Evolutionary conservation across 495 filamentous ascomycete species (phyloP).

Genomic region (Aspergillus haitiensis): DNA sequence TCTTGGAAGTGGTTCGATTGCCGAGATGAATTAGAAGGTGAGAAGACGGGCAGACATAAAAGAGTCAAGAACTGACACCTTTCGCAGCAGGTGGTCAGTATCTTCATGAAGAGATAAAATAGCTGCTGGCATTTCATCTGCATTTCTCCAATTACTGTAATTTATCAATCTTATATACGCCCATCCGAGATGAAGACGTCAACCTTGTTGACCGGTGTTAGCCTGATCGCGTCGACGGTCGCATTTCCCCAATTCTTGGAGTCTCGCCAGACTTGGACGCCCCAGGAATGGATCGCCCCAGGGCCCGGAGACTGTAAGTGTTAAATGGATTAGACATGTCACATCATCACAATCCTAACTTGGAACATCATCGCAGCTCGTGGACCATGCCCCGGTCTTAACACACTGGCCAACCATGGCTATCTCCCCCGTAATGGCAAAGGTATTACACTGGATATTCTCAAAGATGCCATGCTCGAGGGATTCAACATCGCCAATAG

Average conservation of each 20-base stretch:
- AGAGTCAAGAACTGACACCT: too few species aligned
- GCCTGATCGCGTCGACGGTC: conserved; percentile 6
- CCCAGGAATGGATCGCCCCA: conserved; percentile 18
- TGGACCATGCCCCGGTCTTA: conserved; percentile 49
- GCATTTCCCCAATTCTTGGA: conserved; percentile 19
- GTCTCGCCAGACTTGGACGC: conserved; percentile 3
- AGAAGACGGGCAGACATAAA: too few species aligned
- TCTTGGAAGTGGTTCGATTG: not conserved
- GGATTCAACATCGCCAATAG: conserved; percentile 19
- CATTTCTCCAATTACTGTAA: not conserved
- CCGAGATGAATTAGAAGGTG: too few species aligned
- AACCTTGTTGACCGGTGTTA: not conserved
- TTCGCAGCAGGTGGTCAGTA: too few species aligned
- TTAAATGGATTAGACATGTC: too few species aligned
- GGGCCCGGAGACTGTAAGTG: conserved; percentile 14
- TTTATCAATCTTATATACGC: not conserved
- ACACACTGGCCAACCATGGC: conserved; percentile 57
- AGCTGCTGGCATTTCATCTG: not conserved
- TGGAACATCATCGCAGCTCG: conserved; percentile 11
- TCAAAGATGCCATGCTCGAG: conserved; percentile 20
- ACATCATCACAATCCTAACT: too few species aligned
- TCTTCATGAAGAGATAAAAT: not conserved
- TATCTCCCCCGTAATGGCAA: conserved; percentile 47
- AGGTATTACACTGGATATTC: conserved; percentile 16
- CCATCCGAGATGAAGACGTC: conserved; percentile 17